phyloP scores from a whole-genome alignment of 768 basidiomycete species.

The Podaxis mareebaensis region DNA sequence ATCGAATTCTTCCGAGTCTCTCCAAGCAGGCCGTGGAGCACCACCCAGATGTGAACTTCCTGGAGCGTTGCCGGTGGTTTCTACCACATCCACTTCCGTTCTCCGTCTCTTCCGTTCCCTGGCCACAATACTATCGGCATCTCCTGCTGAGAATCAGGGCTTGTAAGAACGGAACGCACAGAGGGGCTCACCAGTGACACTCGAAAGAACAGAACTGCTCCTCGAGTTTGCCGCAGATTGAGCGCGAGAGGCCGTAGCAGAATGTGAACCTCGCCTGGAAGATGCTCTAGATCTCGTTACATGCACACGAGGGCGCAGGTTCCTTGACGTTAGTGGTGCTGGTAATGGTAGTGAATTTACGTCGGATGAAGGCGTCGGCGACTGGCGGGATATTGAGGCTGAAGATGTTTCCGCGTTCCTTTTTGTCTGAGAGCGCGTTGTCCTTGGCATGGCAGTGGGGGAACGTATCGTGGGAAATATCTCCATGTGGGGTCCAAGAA shows the following conservation, averaged over 20 bases:
- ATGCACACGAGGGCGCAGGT: constrained; percentile 17
- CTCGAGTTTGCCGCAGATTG: constrained; percentile 16
- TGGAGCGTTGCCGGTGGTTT: neutral
- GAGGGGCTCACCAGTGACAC: neutral
- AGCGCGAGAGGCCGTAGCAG: constrained; percentile 15
- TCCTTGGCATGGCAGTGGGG: neutral
- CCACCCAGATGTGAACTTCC: neutral
- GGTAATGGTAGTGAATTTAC: constrained; percentile 20
- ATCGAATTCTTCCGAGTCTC: constrained; percentile 5
- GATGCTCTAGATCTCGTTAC: constrained; percentile 21
- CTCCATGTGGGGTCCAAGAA: neutral
- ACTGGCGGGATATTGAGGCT: neutral
- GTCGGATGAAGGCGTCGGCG: neutral
- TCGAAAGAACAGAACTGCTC: constrained; percentile 11
- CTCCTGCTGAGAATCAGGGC: neutral
- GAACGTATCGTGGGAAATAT: neutral
- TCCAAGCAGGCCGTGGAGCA: constrained; percentile 5
- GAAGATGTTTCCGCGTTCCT: neutral
- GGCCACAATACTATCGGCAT: constrained; percentile 3
- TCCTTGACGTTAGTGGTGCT: constrained; percentile 26
- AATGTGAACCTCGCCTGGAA: constrained; percentile 20
- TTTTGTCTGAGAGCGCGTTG: neutral
- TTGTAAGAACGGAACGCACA: neutral
- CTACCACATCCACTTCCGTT: constrained; percentile 1
- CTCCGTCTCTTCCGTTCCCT: constrained; percentile 23